phyloP scores from a whole-genome alignment of 495 filamentous ascomycete species.

The Aspergillus saccharolyticus region DNA sequence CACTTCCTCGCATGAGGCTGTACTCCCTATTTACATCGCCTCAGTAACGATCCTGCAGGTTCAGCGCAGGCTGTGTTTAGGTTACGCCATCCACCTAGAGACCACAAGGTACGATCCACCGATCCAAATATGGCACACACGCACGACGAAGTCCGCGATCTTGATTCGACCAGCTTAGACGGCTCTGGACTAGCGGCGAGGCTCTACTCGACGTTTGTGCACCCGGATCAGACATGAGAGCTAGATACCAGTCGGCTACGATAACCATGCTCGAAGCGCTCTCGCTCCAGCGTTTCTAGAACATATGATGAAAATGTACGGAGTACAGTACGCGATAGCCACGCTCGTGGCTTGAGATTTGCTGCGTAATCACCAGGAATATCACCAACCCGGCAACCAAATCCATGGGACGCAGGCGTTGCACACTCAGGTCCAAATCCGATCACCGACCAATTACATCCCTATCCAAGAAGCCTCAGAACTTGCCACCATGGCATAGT shows the following conservation, averaged over 20 bases:
- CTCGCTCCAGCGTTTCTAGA: neutral
- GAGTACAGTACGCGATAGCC: neutral
- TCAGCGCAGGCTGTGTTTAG: neutral
- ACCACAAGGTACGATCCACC: no score
- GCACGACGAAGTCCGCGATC: neutral
- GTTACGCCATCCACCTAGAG: neutral
- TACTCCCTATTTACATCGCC: no score
- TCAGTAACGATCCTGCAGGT: no score
- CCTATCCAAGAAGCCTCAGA: neutral
- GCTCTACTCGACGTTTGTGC: neutral
- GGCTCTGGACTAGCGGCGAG: neutral
- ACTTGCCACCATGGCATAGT: neutral
- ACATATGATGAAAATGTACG: neutral
- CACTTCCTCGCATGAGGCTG: no score
- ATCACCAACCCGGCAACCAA: neutral
- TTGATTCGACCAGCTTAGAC: neutral
- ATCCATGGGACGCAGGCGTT: neutral
- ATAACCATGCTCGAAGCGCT: neutral
- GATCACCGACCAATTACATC: neutral
- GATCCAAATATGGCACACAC: neutral
- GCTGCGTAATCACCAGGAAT: neutral
- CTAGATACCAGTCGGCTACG: neutral
- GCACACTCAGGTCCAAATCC: neutral
- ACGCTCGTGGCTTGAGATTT: neutral
- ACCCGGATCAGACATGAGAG: neutral